phyloP scores from a whole-genome alignment of 1,284 basidiomycete species.

The Boletus semigastroideus region DNA sequence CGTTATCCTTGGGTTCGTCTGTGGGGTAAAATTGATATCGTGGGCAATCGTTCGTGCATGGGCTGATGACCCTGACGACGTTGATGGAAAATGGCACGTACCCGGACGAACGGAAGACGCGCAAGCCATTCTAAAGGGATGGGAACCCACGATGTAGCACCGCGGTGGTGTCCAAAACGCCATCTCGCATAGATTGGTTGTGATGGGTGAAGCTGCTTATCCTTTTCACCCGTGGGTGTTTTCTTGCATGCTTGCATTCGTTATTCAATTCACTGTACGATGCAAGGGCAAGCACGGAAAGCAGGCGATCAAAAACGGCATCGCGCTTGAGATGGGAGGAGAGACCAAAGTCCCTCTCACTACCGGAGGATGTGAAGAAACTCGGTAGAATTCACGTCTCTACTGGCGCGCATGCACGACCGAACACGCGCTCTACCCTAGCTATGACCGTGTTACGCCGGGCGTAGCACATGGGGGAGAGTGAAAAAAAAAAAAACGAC shows the following conservation, averaged over 20 bases:
- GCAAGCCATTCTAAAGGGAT: slow-evolving; percentile 28
- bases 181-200: slow-evolving; percentile 31
- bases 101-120: slow-evolving; percentile 31
- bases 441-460: slow-evolving; percentile 29
- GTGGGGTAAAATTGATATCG: slow-evolving; percentile 20
- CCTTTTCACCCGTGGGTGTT: slow-evolving; percentile 29
- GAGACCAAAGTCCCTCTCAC: slow-evolving; percentile 23
- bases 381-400: slow-evolving; percentile 17
- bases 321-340: slow-evolving; percentile 24
- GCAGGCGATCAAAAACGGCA: slow-evolving; percentile 33
- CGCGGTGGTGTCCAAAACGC: slow-evolving; percentile 26
- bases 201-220: slow-evolving; percentile 35
- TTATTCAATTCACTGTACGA: background rate
- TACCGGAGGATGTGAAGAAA: slow-evolving; percentile 27
- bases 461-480: slow-evolving; percentile 29
- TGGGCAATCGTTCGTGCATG: slow-evolving; percentile 10
- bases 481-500: no score
- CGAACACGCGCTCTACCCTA: background rate
- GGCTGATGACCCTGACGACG: slow-evolving; percentile 21
- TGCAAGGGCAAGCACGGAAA: slow-evolving; percentile 28
- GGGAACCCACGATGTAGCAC: slow-evolving; percentile 30
- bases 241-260: background rate
- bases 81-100: slow-evolving; percentile 26
- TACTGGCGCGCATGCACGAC: background rate
- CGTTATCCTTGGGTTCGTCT: slow-evolving; percentile 22